Base-by-base conservation (phyloP, 2,329 filamentous ascomycete species). In the Aureobasidium uvarum region DNA sequence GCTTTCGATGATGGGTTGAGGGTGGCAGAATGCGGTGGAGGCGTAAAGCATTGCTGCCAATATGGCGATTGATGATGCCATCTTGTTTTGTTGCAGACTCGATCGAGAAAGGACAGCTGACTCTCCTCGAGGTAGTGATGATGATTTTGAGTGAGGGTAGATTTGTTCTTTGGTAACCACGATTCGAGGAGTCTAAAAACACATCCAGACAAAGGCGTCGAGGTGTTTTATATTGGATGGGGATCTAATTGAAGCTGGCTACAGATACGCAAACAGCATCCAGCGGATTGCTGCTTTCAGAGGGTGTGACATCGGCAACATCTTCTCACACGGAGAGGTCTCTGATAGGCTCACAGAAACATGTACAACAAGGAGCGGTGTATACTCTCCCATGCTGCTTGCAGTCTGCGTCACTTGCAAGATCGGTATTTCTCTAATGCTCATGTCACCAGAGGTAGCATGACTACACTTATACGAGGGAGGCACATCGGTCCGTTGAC, bases 281-380 rank as follows among this genome's bases (percentile, higher is more conserved):
- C 13, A 4, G 3, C 46, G 23, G 39, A 20, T 33, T 33, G 54
- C 39, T 58, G 39, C 39, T 45, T 58, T 2, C 54, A 23, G 36
- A 41, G 20, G 18, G 25, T 58, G 20, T 58, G 39, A 58, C 52
- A 39, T 41, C 14, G 20, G 25, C 14, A 55, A 28, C 4, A 41
- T 55, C 20, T 18, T 18, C 5, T 36, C 39, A 18, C 13, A 55
- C 20, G 41, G 5, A 13, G 13, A 39, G 25, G 6, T 39, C 6
- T 3, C 2, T 23, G 36, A 55, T 55, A 41, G 36, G 52, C n/a
- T 41, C 23, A 11, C 20, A 11, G 20, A 4, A 31, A 41, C 8
- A 41, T n/a, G 33, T 55, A 14, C 52, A 28, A 41, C 52, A 41
- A 41, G 52, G 23, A 55, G 52, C 36, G 52, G 52, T 55, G 36